Evolutionary conservation across 2,329 filamentous ascomycete species (phyloP).

Genomic region (Aureobasidium vineae): DNA sequence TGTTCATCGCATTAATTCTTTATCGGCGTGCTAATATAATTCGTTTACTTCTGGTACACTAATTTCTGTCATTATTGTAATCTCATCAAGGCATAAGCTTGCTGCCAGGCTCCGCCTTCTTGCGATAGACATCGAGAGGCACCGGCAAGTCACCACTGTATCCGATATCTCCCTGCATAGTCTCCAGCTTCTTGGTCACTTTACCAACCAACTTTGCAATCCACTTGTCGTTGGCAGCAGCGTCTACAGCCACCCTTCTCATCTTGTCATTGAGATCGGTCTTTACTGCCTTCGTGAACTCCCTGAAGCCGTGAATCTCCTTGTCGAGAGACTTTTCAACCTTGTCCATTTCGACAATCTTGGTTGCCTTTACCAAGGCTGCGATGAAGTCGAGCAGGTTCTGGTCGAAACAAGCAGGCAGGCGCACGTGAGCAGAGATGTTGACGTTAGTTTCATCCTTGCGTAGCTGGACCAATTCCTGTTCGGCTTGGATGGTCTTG

Average conservation of each 20-base stretch:
- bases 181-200: constrained; percentile 50
- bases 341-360: constrained; percentile 55
- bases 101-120: constrained; percentile 37
- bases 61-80: background rate
- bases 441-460: constrained; percentile 52
- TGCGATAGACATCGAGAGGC: constrained; percentile 42
- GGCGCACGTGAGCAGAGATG: constrained; percentile 49
- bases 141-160: constrained; percentile 52
- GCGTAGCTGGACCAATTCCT: constrained; percentile 42
- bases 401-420: constrained; percentile 53
- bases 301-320: constrained; percentile 34
- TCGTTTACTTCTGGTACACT: background rate
- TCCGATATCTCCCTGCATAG: constrained; percentile 51
- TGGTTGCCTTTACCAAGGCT: constrained; percentile 57
- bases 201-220: constrained; percentile 56
- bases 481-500: constrained; percentile 43
- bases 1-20: background rate
- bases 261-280: constrained; percentile 35
- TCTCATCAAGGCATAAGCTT: constrained; percentile 39
- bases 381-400: constrained; percentile 55
- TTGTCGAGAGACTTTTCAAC: constrained; percentile 37
- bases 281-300: constrained; percentile 34
- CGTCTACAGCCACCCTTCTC: constrained; percentile 28
- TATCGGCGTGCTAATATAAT: background rate
- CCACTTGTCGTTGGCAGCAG: constrained; percentile 53